Evolutionary conservation across 176 grass and related monocot species (phyloP), one percentile per base, ranked within the genome.

Genomic region (Musa schizocarpa): DNA sequence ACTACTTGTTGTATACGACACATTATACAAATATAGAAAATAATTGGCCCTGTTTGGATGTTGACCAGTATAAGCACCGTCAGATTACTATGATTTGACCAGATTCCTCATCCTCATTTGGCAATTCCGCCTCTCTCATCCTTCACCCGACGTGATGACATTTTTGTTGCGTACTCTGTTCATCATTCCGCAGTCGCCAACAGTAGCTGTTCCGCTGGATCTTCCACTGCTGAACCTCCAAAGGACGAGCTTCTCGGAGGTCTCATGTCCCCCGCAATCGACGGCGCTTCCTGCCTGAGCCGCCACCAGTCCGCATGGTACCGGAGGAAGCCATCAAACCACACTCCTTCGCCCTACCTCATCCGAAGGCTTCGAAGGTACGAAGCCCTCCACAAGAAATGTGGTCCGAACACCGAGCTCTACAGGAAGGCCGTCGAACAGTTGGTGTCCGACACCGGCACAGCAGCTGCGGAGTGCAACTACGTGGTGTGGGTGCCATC

Each of bases 361-460:
- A 4, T 16, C 8, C 22, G 12, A 6, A 57, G 20, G 53, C 72
- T 74, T 12, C 72, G 72, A 8, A 20, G 22, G n/a, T 74, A 74
- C 24, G 72, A 74, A 29, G 52, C 22, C 13, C 72, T 74, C 53
- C 72, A 74, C 72, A 74, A 57, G 34, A 74, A 74, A 29, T 74
- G 72, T 13, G 72, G 52, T 13, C 72, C 72, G 21, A 14, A 27
- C 53, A 56, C 72, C 12, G 24, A 16, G 19, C 53, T 74, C 53
- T 74, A 16, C 53, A 16, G 23, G 10, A 49, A 50, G 34, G 24
- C 29, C 68, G 19, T 71, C 14, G 13, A 71, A 11, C 68, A 71
- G 11, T 50, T 50, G 16, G 14, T 8, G 6, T 48, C 27, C 29
- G 26, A 20, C 9, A 11, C 17, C 68, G 20, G 68, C 68, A 19